Percentiles rank a stretch among this genome's conserved stretches.
phyloP scores from a whole-genome alignment of 2,329 filamentous ascomycete genomes.

The Trichothecium roseum region DNA sequence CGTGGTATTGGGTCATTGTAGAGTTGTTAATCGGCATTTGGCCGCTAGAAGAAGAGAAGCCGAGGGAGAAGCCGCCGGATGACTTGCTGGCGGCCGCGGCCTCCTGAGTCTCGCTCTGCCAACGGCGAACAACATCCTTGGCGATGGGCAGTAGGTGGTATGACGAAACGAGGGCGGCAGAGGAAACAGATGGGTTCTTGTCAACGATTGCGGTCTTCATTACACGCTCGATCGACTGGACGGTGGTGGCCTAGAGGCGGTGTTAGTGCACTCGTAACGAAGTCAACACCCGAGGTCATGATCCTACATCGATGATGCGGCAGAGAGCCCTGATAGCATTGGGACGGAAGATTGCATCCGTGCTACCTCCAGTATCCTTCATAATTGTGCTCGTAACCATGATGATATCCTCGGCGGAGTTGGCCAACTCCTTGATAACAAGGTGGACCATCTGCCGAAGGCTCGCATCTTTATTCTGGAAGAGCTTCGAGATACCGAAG shows the following conservation, averaged over 20 bases:
- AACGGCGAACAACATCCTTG: constrained; percentile 87
- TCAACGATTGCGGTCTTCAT: constrained; percentile 99
- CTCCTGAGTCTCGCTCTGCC: constrained; percentile 98
- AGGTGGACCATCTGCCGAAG: constrained; percentile 98
- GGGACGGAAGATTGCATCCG: constrained; percentile 84
- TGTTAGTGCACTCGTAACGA: background rate
- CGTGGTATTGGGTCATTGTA: constrained; percentile 97
- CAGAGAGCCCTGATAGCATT: constrained; percentile 94
- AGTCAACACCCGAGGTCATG: background rate
- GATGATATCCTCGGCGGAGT: constrained; percentile 95
- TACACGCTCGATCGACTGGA: constrained; percentile 93
- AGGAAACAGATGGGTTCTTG: constrained; percentile 95
- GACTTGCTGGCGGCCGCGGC: constrained; percentile 86
- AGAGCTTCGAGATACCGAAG: constrained; percentile 97
- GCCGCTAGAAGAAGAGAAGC: constrained; percentile 72
- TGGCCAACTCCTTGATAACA: constrained; percentile 93
- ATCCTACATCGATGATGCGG: constrained; percentile 84
- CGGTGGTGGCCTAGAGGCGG: constrained; percentile 64
- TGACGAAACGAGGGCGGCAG: constrained; percentile 88
- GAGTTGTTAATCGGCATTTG: constrained; percentile 80
- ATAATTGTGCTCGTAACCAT: constrained; percentile 99
- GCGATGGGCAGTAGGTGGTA: constrained; percentile 97
- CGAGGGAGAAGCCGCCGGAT: constrained; percentile 79
- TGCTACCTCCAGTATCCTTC: constrained; percentile 96
- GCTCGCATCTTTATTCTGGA: constrained; percentile 95